These are phyloP conservation scores for Detonula confervacea DNA, from an alignment of 352 stramenopile genomes.

Conservation along the genomic window DNA sequence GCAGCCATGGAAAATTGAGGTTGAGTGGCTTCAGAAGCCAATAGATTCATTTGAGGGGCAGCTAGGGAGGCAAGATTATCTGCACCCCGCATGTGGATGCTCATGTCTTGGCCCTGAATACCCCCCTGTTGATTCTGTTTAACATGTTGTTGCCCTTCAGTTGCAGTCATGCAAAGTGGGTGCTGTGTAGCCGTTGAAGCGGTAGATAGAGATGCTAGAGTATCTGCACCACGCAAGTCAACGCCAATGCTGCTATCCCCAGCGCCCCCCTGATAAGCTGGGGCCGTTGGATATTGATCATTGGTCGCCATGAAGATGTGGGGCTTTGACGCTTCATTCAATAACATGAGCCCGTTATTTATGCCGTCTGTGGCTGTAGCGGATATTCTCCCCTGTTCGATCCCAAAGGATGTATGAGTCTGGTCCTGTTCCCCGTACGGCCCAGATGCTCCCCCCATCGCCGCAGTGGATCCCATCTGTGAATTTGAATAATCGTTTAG, in stretches of 20 bases:
- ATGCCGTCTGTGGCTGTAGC: not conserved
- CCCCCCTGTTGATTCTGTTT: not conserved
- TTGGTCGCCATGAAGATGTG: not conserved
- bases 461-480: not conserved
- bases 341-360: conserved; percentile 2
- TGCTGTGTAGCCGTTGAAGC: not conserved
- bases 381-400: not conserved
- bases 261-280: not conserved
- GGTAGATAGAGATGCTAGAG: not conserved
- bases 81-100: not conserved
- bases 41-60: conserved; percentile 5
- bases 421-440: not conserved
- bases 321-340: not conserved
- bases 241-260: not conserved
- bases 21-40: not conserved
- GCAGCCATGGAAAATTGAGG: not conserved
- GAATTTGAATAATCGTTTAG: not conserved
- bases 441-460: not conserved
- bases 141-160: not conserved
- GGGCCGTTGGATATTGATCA: too few species aligned
- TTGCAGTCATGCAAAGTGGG: not conserved
- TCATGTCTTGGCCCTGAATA: not conserved
- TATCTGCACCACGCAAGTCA: not conserved
- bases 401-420: not conserved
- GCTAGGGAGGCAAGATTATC: not conserved